Base-by-base conservation (phyloP, 108 stramenopile genomes). In the Cyclotella baltica region DNA sequence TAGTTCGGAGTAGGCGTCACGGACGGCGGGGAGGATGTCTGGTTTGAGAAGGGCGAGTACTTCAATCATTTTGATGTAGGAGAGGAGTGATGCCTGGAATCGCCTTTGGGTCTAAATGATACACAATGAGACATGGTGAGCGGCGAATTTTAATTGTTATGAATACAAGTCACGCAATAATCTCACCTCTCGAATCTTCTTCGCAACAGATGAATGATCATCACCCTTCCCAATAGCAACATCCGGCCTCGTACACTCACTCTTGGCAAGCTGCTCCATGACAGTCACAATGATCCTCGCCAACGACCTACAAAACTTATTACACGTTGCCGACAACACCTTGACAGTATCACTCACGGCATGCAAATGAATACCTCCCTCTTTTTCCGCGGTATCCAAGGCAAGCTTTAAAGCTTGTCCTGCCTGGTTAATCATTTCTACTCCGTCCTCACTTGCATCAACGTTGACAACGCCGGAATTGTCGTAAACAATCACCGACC, bases 21-120 rank as follows among this genome's bases (percentile, higher is more conserved):
- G 87, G 29, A 96, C 83, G 28, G 92, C 90, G 22, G 91, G 90
- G 11, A 96, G 75, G 31, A 93, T 83, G n/a, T 88, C 85, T 4
- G 93, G 95, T 75, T 92, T 92, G 29, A 96, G 83, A 19, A 90
- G 77, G n/a, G 89, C 83, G 62, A 96, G 63, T 9, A 92, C 86
- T 80, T 96, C 92, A 22, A 96, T 92, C 11, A 93, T 83, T 70
- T 93, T 93, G 56, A 92, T 92, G 76, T 92, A 96, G 5, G 85
- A 83, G n/a, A 96, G 88, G 25, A 96, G 67, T 9, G 92, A 87
- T 30, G 92, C 89, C 62, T 96, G 95, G 74, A 96, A 96, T 56
- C 89, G 88, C 18, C 91, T 70, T 73, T 96, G 95, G 0, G 91
- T 88, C 75, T 86, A 27, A 1, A 25, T 27, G 27, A 57, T n/a